Evolutionary conservation across 768 basidiomycete species (phyloP), one percentile per base, ranked within the genome.

Genomic region (Lentinula sp.): DNA sequence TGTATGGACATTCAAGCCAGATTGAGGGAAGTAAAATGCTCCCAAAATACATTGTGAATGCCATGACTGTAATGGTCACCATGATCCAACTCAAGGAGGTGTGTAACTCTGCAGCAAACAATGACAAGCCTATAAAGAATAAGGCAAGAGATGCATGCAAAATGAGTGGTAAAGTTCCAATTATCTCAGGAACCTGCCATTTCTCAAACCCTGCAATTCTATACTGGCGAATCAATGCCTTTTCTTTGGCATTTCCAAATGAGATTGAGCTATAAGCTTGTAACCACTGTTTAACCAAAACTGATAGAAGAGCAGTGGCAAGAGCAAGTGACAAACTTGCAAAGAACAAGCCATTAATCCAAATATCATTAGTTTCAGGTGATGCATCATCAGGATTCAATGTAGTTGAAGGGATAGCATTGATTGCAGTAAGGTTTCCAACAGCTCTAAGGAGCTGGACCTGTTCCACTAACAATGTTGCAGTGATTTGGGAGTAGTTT

Each of bases 201-300:
- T 56, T 51, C 1, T 61, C 45, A 32, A 69, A 63, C 23, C 63
- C 65, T n/a, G 66, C 60, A 20, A 64, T 54, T 16, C 71, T 66
- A 23, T 66, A 66, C 16, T 71, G 71, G 2, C 69, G 67, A 13
- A 60, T 50, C 1, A 16, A 28, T 64, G 64, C 66, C 43, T 65
- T 62, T 39, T 66, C 66, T 10, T 66, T 63, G 1, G 69, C 56
- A 18, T 65, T 65, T 1, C 65, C 65, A n/a, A 66, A 64, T 20
- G 64, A 57, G 16, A 61, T 61, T 23, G 65, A 51, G 36, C 57
- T 60, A 37, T 69, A 67, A 10, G 66, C 64, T 37, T 63, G 63
- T 1, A 70, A 39, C 70, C 68, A 70, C 46, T 71, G 69, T 58
- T 70, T 72, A n/a, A 68, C 68, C 28, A 70, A 58, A 41, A 68